Conservation (phyloP, 1,139 yeast genomes). For the Geotrichum cucujoidarum region DNA sequence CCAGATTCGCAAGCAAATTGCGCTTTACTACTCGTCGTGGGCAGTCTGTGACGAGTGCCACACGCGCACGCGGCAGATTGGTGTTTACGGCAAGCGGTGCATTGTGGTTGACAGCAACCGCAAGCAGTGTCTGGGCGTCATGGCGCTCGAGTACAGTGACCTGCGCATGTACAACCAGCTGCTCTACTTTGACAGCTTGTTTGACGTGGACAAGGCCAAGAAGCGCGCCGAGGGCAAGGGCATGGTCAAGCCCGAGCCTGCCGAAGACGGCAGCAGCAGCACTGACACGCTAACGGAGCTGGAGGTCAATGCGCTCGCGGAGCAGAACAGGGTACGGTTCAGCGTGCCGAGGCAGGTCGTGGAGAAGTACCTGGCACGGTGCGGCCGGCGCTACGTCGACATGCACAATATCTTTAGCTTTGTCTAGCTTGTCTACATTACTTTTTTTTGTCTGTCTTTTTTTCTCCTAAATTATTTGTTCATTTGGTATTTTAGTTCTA, state of each 20-base stretch:
- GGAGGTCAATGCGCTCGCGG: conserved; percentile 61
- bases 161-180: conserved; percentile 82
- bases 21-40: conserved; percentile 82
- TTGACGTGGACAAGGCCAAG: conserved; percentile 79
- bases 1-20: conserved; percentile 62
- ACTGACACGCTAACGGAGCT: conserved; percentile 27
- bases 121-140: conserved; percentile 66
- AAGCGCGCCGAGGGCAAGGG: conserved; percentile 30
- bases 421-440: conserved; percentile 20
- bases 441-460: neutral
- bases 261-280: conserved; percentile 43
- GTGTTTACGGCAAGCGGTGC: conserved; percentile 87
- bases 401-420: conserved; percentile 65
- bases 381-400: conserved; percentile 89
- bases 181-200: conserved; percentile 69
- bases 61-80: conserved; percentile 71
- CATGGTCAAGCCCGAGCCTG: conserved; percentile 18
- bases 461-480: no score
- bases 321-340: conserved; percentile 68
- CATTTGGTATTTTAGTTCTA: no score
- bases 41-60: conserved; percentile 87
- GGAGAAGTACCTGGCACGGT: conserved; percentile 67
- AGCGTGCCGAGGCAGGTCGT: conserved; percentile 57
- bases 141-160: conserved; percentile 73
- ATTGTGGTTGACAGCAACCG: conserved; percentile 49